These are phyloP conservation scores for Castanospermum australe DNA, from an alignment of 306 rosid species.

Conservation along the genomic window DNA sequence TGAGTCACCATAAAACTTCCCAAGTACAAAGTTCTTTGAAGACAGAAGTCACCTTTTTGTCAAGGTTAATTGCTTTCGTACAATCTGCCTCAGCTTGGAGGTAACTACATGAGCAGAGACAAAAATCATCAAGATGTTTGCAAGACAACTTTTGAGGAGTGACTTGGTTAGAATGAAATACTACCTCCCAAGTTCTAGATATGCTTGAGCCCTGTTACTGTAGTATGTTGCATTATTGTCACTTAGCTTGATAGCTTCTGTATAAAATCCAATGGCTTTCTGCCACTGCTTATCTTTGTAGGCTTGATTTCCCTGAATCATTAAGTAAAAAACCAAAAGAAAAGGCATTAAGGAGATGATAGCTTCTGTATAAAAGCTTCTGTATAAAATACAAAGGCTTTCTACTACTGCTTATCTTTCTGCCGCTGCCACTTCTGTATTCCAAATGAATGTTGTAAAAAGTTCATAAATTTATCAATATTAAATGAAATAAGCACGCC, in stretches of 20 bases:
- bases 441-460: neutral
- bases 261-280: conserved; percentile 61
- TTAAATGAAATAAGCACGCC: neutral
- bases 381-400: conserved; percentile 52
- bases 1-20: conserved; percentile 2
- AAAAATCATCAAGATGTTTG: conserved; percentile 34
- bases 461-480: neutral
- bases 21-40: neutral
- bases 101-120: conserved; percentile 48
- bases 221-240: conserved; percentile 81
- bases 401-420: conserved; percentile 61
- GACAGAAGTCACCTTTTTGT: conserved; percentile 70
- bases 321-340: neutral
- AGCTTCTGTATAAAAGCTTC: too few species aligned
- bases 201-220: conserved; percentile 92
- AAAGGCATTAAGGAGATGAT: neutral
- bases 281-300: conserved; percentile 72
- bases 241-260: conserved; percentile 83
- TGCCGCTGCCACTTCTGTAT: too few species aligned
- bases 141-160: conserved; percentile 20
- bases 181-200: conserved; percentile 84
- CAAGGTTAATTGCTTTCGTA: conserved; percentile 74
- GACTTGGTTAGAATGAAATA: neutral
- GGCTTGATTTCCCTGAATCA: conserved; percentile 71
- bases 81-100: conserved; percentile 89